Evolutionary conservation across 2,329 filamentous ascomycete genomes (phyloP).

Genomic region (Bipolaris victoriae): DNA sequence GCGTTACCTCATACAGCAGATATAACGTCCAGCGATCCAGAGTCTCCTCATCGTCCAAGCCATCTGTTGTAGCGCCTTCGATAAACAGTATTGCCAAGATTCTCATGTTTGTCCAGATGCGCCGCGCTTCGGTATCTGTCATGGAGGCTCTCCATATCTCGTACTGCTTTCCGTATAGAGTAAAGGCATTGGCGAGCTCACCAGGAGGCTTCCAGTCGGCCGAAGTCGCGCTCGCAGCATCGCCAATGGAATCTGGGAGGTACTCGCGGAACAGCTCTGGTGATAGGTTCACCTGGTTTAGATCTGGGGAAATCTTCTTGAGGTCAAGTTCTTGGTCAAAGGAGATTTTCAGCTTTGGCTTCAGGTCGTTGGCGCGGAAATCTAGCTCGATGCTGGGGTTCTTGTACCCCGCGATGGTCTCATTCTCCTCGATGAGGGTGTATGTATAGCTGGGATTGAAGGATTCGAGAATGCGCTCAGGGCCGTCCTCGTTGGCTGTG

Average conservation of each 20-base stretch:
- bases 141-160: constrained; percentile 86
- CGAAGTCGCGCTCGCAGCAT: constrained; percentile 27
- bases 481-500: constrained; percentile 24
- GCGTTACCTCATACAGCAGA: constrained; percentile 62
- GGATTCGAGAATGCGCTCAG: constrained; percentile 57
- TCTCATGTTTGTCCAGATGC: constrained; percentile 80
- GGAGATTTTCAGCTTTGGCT: constrained; percentile 73
- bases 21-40: constrained; percentile 90
- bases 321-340: constrained; percentile 79
- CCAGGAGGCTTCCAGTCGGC: constrained; percentile 74
- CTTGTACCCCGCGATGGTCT: constrained; percentile 89
- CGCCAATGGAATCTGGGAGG: constrained; percentile 54
- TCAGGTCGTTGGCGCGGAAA: constrained; percentile 75
- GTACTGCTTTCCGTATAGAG: constrained; percentile 67
- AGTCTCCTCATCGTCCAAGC: constrained; percentile 71
- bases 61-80: constrained; percentile 84
- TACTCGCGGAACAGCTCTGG: constrained; percentile 57
- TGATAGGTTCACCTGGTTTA: constrained; percentile 72
- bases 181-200: constrained; percentile 68
- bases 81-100: constrained; percentile 87
- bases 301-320: constrained; percentile 62
- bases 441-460: constrained; percentile 92
- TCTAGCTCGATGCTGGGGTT: constrained; percentile 76
- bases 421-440: constrained; percentile 89
- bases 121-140: constrained; percentile 69